phyloP scores from a whole-genome alignment of 129 eudicot species.

The sunflower (Helianthus annuus) region HanXRQr2.0-SUNRISE NC_035446.2:128431751-128432250 shows the following conservation, averaged over 20 bases:
- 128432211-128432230: conserved; percentile 88
- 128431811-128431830: background rate
- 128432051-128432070: background rate
- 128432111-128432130: conserved; percentile 88
- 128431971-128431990: conserved; percentile 3
- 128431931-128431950: conserved; percentile 13
- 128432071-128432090: conserved; percentile 68
- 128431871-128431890: background rate
- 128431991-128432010: background rate
- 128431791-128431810: background rate
- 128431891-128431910: background rate
- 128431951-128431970: background rate
- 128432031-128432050: conserved; percentile 21
- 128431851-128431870: background rate
- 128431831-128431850: background rate
- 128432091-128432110: conserved; percentile 98
- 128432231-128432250: conserved; percentile 43
- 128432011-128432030: background rate
- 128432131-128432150: conserved; percentile 79
- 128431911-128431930: conserved; percentile 4
- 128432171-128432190: conserved; percentile 91
- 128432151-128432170: conserved; percentile 84
- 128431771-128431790: background rate
- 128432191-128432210: conserved; percentile 84
- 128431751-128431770: conserved; percentile 4